Base-by-base conservation (phyloP, 2,329 filamentous ascomycete genomes). In the Colletotrichum lupini region DNA sequence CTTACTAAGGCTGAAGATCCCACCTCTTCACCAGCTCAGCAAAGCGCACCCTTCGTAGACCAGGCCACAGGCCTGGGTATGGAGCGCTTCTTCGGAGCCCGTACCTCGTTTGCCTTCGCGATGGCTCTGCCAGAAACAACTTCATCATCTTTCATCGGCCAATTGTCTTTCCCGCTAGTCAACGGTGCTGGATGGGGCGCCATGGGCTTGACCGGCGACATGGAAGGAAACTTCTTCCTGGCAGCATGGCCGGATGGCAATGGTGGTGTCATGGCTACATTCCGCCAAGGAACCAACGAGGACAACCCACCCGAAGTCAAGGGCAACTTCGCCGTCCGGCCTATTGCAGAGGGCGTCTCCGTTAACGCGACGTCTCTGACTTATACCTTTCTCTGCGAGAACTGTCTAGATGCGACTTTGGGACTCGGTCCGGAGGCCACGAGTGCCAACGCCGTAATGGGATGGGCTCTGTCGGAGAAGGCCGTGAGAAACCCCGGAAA, bases 351-450 rank as follows among this genome's bases (percentile, higher is more conserved):
- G n/a, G 85, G 82, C 1, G 85, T 84, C 6, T 81, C 80, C 37
- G 81, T 85, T 69, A 87, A 85, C 78, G 77, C 75, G 59, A 84
- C 83, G 0, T 82, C 83, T 71, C 82, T 86, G 64, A 82, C 82
- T 0, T 86, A 85, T 76, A 87, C 85, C 1, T 87, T 87, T 76
- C 78, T 87, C 6, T 87, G 85, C 78, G 79, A 83, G 57, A 78
- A 78, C 12, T 83, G 82, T 60, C 76, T 84, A 9, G 78, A 78
- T 59, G 71, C 77, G 0, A 65, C 74, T 4, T 66, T 81, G 1
- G 81, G 81, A 0, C 77, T 82, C 5, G 77, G 76, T 0, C 76
- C 80, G 0, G 78, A 75, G 5, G 76, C 70, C 5, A 75, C 79
- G 2, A 74, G 67, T 0, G 76, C 75, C 2, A 74, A 77, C 11